Conservation (phyloP, 202 grass and related monocot species). For the Eragrostis tef region DNA sequence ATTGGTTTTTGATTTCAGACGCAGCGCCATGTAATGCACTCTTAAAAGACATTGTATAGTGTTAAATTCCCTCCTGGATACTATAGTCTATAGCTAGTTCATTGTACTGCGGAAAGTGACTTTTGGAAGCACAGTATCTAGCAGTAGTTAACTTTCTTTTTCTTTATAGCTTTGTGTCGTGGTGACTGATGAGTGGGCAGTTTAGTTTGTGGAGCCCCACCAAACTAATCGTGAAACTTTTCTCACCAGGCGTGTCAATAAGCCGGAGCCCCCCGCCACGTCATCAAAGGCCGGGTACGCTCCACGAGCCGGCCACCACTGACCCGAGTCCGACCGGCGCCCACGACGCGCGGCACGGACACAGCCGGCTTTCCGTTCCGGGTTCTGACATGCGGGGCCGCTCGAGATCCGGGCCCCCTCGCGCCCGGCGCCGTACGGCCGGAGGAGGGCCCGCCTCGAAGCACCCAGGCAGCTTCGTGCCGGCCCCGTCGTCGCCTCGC, state of each 20-base stretch:
- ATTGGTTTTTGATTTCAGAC: no score
- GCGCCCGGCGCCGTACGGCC: slow-evolving; percentile 33
- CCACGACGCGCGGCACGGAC: background rate
- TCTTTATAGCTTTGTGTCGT: background rate
- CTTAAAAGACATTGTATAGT: no score
- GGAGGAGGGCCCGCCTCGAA: slow-evolving; percentile 35
- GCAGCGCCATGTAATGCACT: no score
- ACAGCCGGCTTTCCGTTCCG: background rate
- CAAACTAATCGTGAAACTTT: background rate
- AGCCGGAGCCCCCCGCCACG: no score
- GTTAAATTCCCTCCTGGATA: no score
- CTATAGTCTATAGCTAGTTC: no score
- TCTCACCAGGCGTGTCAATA: background rate
- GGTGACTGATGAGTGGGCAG: no score
- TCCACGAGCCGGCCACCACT: background rate
- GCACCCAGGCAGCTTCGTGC: slow-evolving; percentile 51
- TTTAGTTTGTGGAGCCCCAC: slow-evolving; percentile 6
- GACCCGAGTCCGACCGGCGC: background rate
- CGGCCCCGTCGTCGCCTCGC: slow-evolving; percentile 21
- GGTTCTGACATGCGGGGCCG: slow-evolving; percentile 28
- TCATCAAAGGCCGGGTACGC: background rate
- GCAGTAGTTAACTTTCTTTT: background rate
- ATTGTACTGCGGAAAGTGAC: background rate
- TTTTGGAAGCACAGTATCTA: background rate
- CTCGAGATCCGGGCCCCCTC: slow-evolving; percentile 3